A percentile compares a stretch with the other conserved stretches of the same genome.
phyloP scores from a whole-genome alignment of 768 basidiomycete species.

The Amanita phalloides region DNA sequence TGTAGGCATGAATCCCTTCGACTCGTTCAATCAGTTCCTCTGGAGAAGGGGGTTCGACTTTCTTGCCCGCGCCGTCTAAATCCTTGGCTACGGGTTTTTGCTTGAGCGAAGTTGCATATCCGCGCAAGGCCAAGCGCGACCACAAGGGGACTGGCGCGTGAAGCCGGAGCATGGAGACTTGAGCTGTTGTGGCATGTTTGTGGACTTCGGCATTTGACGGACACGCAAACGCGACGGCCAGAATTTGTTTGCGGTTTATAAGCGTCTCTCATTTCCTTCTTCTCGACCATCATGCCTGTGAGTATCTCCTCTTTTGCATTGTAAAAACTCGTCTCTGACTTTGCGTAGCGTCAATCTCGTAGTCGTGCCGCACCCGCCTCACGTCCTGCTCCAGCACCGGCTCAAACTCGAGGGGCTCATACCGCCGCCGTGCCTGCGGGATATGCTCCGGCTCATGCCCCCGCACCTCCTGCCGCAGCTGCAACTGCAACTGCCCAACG shows the following conservation, averaged over 20 bases:
- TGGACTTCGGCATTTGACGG: constrained; percentile 13
- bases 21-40: constrained; percentile 26
- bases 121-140: background rate
- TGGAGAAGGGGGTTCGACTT: constrained; percentile 12
- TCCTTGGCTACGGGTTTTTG: constrained; percentile 1
- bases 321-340: background rate
- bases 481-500: constrained; percentile 23
- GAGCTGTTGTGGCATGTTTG: background rate
- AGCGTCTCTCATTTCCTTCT: constrained; percentile 19
- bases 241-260: constrained; percentile 14
- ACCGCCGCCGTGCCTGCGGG: constrained; percentile 42
- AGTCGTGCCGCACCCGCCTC: constrained; percentile 54
- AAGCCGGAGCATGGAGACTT: background rate
- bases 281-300: constrained; percentile 26
- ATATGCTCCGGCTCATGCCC: constrained; percentile 29
- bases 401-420: constrained; percentile 35
- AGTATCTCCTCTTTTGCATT: constrained; percentile 9
- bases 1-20: constrained; percentile 23
- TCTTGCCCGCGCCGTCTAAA: constrained; percentile 8
- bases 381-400: constrained; percentile 26
- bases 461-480: constrained; percentile 32
- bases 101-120: constrained; percentile 10
- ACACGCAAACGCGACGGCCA: constrained; percentile 19
- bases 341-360: constrained; percentile 63
- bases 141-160: background rate